Evolutionary conservation across 768 basidiomycete genomes (phyloP), one percentile per base, ranked within the genome.

Genomic region (Macrocybe gigantea): DNA sequence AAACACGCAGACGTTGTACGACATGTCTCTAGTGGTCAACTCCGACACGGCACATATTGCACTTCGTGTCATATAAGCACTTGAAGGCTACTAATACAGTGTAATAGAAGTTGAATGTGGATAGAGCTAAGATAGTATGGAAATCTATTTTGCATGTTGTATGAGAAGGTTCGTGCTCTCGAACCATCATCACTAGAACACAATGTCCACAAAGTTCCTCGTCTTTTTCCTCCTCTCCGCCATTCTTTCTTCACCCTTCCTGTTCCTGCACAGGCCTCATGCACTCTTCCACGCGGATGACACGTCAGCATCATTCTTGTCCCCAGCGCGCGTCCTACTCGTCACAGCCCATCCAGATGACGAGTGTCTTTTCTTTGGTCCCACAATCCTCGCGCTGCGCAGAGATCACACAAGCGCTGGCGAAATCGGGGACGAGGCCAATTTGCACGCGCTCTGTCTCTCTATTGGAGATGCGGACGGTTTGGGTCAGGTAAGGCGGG

Each of bases 311-410:
- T 34, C 47, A 33, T 41, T 48, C n/a, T 7, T 40, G 2, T 8
- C 36, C 35, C 40, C 38, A 3, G 39, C 49, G 5, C 64, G 64
- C 34, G 60, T 88, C 33, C 70, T 93, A 34, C 63, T 96, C 3
- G 64, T 97, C 39, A 95, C 93, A 0, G 92, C 93, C 29, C 93
- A 97, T 61, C 93, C 93, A 2, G 93, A 96, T 60, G 93, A 97
- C 61, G 93, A 96, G 68, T 83, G 82, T 62, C 79, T 94, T 75
- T 97, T 97, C 74, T 97, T 97, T 62, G 82, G 83, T 3, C 93
- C 93, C 0, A 93, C 90, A 0, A 63, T 95, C 10, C 66, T 84
- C 32, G 72, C 77, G 2, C 71, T 93, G 53, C 42, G 48, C 30
- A 38, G 59, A 41, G 32, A 46, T 52, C 43, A 38, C 45, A 56